Percentiles rank a stretch among this genome's conserved stretches.
These are phyloP conservation scores for Yamadazyma olivae DNA, from an alignment of 805 yeast species.

Conservation along the genomic window DNA sequence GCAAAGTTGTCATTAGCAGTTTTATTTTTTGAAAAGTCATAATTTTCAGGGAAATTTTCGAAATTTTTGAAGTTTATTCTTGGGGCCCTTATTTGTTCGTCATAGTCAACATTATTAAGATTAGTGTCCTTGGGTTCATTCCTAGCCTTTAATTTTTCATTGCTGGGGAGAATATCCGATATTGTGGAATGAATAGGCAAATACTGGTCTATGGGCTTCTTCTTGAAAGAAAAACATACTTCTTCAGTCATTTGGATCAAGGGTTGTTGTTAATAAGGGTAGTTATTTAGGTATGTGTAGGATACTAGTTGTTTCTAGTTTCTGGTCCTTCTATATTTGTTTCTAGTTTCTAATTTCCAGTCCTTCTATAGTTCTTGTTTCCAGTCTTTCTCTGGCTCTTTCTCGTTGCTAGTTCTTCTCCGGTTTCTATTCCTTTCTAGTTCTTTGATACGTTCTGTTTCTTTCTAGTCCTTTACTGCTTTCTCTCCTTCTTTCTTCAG, in stretches of 20 bases:
- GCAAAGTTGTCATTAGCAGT: background rate
- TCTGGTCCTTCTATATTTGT: too few relatives aligned
- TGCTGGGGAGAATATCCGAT: conserved; percentile 21
- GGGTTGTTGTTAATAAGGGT: too few relatives aligned
- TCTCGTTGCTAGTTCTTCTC: too few relatives aligned
- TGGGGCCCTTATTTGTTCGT: conserved; percentile 55
- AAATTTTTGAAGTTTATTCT: conserved; percentile 23
- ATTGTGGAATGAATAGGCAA: conserved; percentile 20
- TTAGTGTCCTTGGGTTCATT: background rate
- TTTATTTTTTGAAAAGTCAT: background rate
- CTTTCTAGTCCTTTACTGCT: too few relatives aligned
- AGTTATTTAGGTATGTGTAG: too few relatives aligned
- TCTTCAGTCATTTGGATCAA: conserved; percentile 13
- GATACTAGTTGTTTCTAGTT: too few relatives aligned
- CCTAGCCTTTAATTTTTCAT: background rate
- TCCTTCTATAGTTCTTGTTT: too few relatives aligned
- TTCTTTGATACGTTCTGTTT: too few relatives aligned
- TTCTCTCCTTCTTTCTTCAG: too few relatives aligned
- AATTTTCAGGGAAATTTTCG: background rate
- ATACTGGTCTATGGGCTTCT: conserved; percentile 23
- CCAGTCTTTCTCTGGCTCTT: too few relatives aligned
- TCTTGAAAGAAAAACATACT: conserved; percentile 28
- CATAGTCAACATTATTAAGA: conserved; percentile 36
- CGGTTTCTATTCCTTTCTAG: too few relatives aligned
- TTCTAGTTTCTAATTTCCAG: too few relatives aligned